Base-by-base conservation (phyloP, 179 eudicot species). In the Vitellaria paradoxa region DNA sequence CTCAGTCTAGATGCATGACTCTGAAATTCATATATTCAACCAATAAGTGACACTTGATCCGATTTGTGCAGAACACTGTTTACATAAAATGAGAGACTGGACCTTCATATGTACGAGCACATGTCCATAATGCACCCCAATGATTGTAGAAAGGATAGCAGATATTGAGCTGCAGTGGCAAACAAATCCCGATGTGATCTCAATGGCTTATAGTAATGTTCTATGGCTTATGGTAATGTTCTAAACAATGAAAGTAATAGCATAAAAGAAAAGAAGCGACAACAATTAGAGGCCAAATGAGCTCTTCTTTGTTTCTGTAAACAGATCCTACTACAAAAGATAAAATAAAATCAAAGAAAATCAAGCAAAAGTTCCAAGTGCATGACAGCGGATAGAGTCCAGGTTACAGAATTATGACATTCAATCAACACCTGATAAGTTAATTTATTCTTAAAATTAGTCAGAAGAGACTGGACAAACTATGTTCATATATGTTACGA, bases 101-200 rank as follows among this genome's bases (percentile, higher is more conserved):
- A 93, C 98, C 98, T 92, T 85, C 30, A 90, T 78, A 82, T 91
- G 94, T 71, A 92, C 74, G 78, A 94, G 92, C 56, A 94, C 97
- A 82, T 92, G 98, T 13, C 94, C 98, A 78, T 49, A 92, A 82
- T 94, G 98, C 75, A 91, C 91, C 37, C 98, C 98, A 13, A 92
- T 66, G 49, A 88, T 83, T 9, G 94, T 86, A 74, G 98, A 94
- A 67, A 92, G 89, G 69, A 92, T 88, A 74, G 98, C 92, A n/a
- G 98, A 90, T 76, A 92, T 73, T 65, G 98, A 92, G 89, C 98
- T 94, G 91, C 80, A 84, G 15, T 37, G 69, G 46, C 46, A 56
- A 42, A 77, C 13, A 77, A 68, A 37, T 18, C 50, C 83, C 74
- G 30, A 45, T 45, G 45, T 6, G 61, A 53, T 47, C 47, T 62